Evolutionary conservation across 768 basidiomycete species (phyloP), one percentile per base, ranked within the genome.

Genomic region (Auricularia auricula-judae): DNA sequence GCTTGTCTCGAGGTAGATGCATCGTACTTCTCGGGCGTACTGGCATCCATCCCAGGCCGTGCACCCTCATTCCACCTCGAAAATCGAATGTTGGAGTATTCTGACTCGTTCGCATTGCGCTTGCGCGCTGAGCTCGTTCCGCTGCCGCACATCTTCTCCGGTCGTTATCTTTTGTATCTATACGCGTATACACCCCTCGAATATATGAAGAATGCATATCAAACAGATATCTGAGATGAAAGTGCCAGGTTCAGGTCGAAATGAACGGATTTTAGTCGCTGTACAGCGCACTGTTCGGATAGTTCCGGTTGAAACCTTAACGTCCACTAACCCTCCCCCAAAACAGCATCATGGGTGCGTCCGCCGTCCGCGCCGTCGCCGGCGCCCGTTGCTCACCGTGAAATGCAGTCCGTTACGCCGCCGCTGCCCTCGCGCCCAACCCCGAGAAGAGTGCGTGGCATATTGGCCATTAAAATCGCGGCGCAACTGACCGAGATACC

Each of bases 401-500:
- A 8, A 42, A 42, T 71, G 23, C 74, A 93, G 94, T 94, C 80
- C 93, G 94, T 75, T 98, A 98, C 85, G 91, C 94, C 72, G 85
- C 89, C 71, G 91, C 89, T 71, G 83, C 87, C 72, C 81, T 87
- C 71, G 89, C 90, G 72, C 80, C 87, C 71, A 96, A 96, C 82
- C 93, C 94, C 72, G 94, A 98, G 86, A 95, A 92, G 83, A 91
- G 92, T 95, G 69, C 66, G 88, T 82, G 39, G 39, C 7, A 42
- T 8, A 42, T 8, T 42, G 39, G 39, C 8, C 39, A 14, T 8
- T 7, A 42, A 5, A 16, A 4, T 43, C 33, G 39, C 39, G 7
- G 39, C 12, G 8, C 39, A 14, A 14, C 39, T 53, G 39, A 65
- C 66, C 61, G 35, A 11, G 64, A 62, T 68, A 61, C 75, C 36